phyloP scores from a whole-genome alignment of 306 rosid genomes.

The Styphnolobium japonicum region DNA sequence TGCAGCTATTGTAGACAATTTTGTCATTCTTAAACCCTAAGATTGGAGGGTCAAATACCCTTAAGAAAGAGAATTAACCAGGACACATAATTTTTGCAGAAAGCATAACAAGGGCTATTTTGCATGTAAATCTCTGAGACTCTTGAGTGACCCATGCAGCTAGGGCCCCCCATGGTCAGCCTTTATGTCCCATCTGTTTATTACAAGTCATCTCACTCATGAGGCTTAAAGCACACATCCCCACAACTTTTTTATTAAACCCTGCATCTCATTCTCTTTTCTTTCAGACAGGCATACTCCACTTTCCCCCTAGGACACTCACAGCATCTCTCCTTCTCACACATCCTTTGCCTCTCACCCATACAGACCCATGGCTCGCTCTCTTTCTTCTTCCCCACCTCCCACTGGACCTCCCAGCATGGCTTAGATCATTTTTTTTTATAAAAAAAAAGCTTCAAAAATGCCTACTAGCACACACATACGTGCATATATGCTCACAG shows the following conservation, averaged over 20 bases:
- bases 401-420: neutral
- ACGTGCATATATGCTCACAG: neutral
- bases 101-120: neutral
- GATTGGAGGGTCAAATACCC: neutral
- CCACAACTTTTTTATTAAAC: neutral
- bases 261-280: neutral
- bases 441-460: neutral
- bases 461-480: neutral
- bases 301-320: neutral
- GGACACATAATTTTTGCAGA: neutral
- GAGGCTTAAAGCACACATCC: neutral
- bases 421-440: neutral
- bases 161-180: slow-evolving; percentile 3
- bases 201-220: neutral
- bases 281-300: neutral
- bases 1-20: neutral
- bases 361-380: neutral
- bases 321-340: neutral
- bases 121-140: neutral
- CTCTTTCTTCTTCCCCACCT: neutral
- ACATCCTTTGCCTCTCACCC: neutral
- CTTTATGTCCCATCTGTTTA: neutral
- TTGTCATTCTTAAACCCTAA: neutral
- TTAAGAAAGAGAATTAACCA: neutral
- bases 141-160: neutral